Conservation (phyloP, 331 rosid species). For the Ulmus americana region DNA sequence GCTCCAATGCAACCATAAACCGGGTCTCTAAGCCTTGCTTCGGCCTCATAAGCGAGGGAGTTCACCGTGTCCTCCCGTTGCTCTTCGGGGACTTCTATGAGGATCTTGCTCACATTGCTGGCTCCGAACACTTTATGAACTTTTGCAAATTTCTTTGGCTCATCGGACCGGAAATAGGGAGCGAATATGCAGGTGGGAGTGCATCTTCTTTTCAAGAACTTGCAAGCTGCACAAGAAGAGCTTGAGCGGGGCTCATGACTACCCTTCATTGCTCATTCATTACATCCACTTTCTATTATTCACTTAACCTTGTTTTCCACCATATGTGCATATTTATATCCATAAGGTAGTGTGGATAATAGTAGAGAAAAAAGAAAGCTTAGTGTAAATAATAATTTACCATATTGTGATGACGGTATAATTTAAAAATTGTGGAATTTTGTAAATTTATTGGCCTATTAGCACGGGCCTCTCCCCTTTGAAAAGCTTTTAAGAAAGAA, state of each 20-base stretch:
- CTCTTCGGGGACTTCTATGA: slow-evolving; percentile 66
- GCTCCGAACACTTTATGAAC: slow-evolving; percentile 95
- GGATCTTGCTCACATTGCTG: slow-evolving; percentile 89
- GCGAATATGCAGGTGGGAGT: slow-evolving; percentile 73
- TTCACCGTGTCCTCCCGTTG: slow-evolving; percentile 77
- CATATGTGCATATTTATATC: slow-evolving; percentile 9
- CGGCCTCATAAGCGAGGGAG: slow-evolving; percentile 78
- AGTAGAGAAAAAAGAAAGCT: no score
- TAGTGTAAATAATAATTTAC: no score
- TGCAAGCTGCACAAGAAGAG: slow-evolving; percentile 95
- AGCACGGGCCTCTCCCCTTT: neutral
- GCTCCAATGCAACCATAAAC: slow-evolving; percentile 95
- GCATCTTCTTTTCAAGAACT: slow-evolving; percentile 73
- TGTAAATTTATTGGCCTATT: neutral
- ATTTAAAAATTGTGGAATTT: neutral
- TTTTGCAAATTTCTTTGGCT: slow-evolving; percentile 66
- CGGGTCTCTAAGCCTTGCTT: slow-evolving; percentile 72
- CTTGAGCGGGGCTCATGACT: slow-evolving; percentile 67
- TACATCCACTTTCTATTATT: slow-evolving; percentile 16
- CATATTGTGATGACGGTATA: no score
- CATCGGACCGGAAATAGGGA: slow-evolving; percentile 69
- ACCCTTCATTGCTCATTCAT: slow-evolving; percentile 43
- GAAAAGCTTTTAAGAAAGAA: no score
- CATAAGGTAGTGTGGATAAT: neutral
- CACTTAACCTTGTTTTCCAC: neutral